phyloP scores from a whole-genome alignment of 495 filamentous ascomycete species.

The Darksidea phi region DNA sequence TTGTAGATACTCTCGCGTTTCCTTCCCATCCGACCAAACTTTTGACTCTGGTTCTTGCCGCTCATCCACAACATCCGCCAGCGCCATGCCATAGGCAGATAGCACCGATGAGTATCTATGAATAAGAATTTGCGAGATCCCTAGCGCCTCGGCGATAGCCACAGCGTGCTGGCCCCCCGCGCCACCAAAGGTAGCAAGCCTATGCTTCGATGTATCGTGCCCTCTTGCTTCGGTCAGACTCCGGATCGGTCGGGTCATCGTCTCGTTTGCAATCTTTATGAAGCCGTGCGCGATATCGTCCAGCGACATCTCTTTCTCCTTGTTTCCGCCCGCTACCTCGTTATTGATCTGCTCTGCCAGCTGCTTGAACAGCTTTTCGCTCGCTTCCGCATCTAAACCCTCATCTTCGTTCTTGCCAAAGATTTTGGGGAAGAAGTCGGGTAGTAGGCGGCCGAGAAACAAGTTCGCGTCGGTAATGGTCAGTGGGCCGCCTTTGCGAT shows the following conservation, averaged over 20 bases:
- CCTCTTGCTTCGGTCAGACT: constrained; percentile 92
- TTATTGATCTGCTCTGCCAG: constrained; percentile 76
- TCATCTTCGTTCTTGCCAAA: constrained; percentile 92
- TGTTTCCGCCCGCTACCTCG: constrained; percentile 48
- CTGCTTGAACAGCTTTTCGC: constrained; percentile 71
- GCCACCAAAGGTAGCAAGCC: constrained; percentile 89
- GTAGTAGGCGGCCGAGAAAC: constrained; percentile 80
- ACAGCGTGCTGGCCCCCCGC: constrained; percentile 95
- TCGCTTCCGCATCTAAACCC: constrained; percentile 75
- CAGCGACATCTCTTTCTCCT: constrained; percentile 70
- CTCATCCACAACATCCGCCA: constrained; percentile 94
- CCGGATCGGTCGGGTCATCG: constrained; percentile 91
- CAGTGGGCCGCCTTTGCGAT: constrained; percentile 87
- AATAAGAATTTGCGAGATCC: constrained; percentile 81
- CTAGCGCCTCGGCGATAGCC: constrained; percentile 87
- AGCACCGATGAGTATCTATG: constrained; percentile 93
- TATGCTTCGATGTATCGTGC: constrained; percentile 84
- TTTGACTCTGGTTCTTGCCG: constrained; percentile 84
- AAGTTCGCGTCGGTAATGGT: constrained; percentile 95
- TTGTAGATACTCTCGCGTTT: constrained; percentile 43
- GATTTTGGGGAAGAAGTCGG: constrained; percentile 96
- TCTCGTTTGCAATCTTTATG: constrained; percentile 90
- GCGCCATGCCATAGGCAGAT: constrained; percentile 93
- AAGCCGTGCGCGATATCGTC: constrained; percentile 93
- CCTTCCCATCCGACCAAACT: constrained; percentile 64